phyloP scores from a whole-genome alignment of 2,329 filamentous ascomycete genomes.

The Pseudopithomyces maydicus region DNA sequence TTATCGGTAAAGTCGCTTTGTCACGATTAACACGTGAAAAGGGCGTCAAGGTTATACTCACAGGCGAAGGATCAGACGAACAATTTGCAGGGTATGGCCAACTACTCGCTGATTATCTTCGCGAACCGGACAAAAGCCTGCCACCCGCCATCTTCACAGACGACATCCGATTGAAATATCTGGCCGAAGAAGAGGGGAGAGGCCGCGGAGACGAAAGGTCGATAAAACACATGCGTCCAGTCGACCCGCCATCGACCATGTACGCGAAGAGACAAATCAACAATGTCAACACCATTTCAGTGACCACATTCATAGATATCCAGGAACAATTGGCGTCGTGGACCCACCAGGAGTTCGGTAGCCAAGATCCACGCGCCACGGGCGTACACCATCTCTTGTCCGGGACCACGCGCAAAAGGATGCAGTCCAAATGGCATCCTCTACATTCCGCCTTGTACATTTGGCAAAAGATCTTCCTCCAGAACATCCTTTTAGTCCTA shows the following conservation, averaged over 20 bases:
- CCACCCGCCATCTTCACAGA: conserved; percentile 15
- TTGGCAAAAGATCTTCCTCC: conserved; percentile 26
- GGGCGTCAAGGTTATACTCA: conserved; percentile 61
- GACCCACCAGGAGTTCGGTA: conserved; percentile 6
- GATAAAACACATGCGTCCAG: neutral
- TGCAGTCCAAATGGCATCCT: conserved; percentile 28
- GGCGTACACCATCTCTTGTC: neutral
- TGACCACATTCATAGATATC: conserved; percentile 17
- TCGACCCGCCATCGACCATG: conserved; percentile 16
- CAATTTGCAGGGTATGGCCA: conserved; percentile 59
- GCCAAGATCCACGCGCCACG: neutral
- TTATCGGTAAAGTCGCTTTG: conserved; percentile 58
- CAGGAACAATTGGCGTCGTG: conserved; percentile 7
- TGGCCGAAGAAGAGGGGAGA: conserved; percentile 15
- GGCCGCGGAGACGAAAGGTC: conserved; percentile 12
- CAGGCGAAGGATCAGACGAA: conserved; percentile 60
- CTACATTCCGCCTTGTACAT: conserved; percentile 30
- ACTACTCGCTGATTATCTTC: conserved; percentile 55
- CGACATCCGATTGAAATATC: conserved; percentile 12
- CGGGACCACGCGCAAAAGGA: conserved; percentile 27
- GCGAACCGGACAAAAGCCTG: conserved; percentile 51
- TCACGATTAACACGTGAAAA: conserved; percentile 51
- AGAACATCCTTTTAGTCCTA: conserved; percentile 46
- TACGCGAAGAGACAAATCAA: conserved; percentile 20
- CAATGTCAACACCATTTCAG: conserved; percentile 20